phyloP scores from a whole-genome alignment of 176 grass and related monocot genomes.

The Elymus sibiricus region DNA sequence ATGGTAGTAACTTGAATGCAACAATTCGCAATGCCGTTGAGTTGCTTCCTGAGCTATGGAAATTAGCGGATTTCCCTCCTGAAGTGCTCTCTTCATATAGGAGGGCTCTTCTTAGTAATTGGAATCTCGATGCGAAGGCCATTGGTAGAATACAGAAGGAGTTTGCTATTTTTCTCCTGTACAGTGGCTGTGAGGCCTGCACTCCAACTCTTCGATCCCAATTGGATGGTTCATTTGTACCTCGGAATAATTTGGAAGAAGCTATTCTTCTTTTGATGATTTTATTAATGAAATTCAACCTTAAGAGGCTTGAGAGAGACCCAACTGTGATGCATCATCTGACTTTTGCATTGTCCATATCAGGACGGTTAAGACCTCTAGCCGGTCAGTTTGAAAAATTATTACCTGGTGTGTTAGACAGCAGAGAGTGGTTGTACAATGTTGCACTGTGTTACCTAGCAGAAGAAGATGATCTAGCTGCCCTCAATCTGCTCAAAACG shows the following conservation, averaged over 20 bases:
- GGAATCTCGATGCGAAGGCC: constrained; percentile 59
- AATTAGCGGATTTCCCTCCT: constrained; percentile 49
- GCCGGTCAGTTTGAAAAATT: constrained; percentile 64
- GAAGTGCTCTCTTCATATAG: constrained; percentile 77
- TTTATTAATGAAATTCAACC: constrained; percentile 74
- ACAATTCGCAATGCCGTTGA: constrained; percentile 67
- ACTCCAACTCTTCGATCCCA: constrained; percentile 49
- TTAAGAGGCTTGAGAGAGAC: constrained; percentile 66
- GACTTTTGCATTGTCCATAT: constrained; percentile 72
- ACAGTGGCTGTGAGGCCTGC: constrained; percentile 65
- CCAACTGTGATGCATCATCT: constrained; percentile 70
- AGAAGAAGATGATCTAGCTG: constrained; percentile 59
- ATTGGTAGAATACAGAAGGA: constrained; percentile 72
- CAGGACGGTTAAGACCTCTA: constrained; percentile 57
- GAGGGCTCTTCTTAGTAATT: constrained; percentile 65
- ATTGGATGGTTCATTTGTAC: constrained; percentile 68
- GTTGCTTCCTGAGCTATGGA: constrained; percentile 82
- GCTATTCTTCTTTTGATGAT: constrained; percentile 85
- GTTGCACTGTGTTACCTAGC: constrained; percentile 77
- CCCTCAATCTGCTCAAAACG: constrained; percentile 64
- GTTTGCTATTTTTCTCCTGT: constrained; percentile 78
- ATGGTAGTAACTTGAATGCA: constrained; percentile 62
- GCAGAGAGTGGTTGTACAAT: constrained; percentile 57
- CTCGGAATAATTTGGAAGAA: constrained; percentile 82
- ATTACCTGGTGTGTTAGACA: constrained; percentile 52